phyloP scores from a whole-genome alignment of 2,329 filamentous ascomycete genomes.

The Trichoderma polysporum region DNA sequence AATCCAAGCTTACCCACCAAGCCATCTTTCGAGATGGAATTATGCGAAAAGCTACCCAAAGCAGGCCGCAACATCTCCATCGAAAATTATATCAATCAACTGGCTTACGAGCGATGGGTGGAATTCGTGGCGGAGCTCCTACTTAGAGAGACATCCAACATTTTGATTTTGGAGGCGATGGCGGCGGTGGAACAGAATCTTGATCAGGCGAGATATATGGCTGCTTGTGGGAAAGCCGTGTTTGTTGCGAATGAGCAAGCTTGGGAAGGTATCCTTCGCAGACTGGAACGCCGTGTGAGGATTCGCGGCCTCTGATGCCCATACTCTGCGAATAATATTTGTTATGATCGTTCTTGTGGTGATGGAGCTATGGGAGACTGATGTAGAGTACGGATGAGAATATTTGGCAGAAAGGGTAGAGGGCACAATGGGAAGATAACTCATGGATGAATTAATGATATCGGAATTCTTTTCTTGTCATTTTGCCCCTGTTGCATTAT shows the following conservation, averaged over 20 bases:
- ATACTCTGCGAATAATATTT: no score
- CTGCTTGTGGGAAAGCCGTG: fast-evolving
- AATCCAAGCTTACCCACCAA: background rate
- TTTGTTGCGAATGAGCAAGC: background rate
- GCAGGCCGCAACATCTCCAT: background rate
- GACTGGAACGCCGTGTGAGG: background rate
- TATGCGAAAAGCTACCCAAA: background rate
- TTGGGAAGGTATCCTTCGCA: background rate
- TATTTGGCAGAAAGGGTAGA: no score
- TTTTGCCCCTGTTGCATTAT: no score
- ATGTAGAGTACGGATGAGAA: no score
- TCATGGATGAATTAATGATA: no score
- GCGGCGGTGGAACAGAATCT: background rate
- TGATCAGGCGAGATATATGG: background rate
- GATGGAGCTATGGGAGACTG: no score
- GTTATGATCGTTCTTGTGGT: no score
- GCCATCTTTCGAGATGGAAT: background rate
- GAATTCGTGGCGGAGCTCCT: background rate
- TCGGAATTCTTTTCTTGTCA: no score
- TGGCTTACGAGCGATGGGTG: background rate
- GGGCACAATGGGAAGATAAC: no score
- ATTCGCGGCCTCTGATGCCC: no score
- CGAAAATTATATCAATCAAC: background rate
- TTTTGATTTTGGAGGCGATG: background rate
- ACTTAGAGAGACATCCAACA: background rate